Conservation (phyloP, 192 early-diverging fungal genomes). For the Coemansia sp. region DNA sequence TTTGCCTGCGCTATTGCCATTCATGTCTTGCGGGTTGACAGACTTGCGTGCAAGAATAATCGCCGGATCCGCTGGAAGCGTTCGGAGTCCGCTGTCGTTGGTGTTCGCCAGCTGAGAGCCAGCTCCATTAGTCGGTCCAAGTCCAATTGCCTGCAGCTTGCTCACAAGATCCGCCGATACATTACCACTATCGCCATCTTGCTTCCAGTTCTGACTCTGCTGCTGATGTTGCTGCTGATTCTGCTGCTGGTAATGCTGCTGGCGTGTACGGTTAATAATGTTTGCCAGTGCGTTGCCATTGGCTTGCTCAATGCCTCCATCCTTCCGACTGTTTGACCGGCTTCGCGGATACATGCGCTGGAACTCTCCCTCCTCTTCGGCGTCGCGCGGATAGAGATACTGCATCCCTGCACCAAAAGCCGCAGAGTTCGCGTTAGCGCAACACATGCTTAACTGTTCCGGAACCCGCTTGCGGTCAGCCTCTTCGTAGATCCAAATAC, state of each 20-base stretch:
- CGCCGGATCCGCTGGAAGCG: constrained; percentile 29
- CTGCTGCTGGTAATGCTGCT: constrained; percentile 32
- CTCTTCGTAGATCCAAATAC: constrained; percentile 54
- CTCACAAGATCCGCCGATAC: constrained; percentile 23
- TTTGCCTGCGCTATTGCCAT: background rate
- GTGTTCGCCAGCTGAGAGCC: constrained; percentile 7
- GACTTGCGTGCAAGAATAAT: constrained; percentile 50
- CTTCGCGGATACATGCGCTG: constrained; percentile 47
- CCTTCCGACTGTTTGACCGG: constrained; percentile 48
- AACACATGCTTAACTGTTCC: constrained; percentile 44
- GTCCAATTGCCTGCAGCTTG: constrained; percentile 50
- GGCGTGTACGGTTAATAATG: constrained; percentile 33
- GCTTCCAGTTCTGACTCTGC: background rate
- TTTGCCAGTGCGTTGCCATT: constrained; percentile 13
- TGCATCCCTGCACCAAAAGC: constrained; percentile 26
- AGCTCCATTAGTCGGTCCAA: constrained; percentile 13
- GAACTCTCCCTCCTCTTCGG: constrained; percentile 44
- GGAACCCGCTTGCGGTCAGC: constrained; percentile 39
- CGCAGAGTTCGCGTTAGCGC: constrained; percentile 29
- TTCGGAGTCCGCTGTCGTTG: constrained; percentile 12
- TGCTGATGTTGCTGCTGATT: constrained; percentile 12
- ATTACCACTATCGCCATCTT: background rate
- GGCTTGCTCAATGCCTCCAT: constrained; percentile 7
- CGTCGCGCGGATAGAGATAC: constrained; percentile 38
- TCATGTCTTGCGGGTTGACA: constrained; percentile 28